These are phyloP conservation scores for Penicillium sp. DNA, from an alignment of 2,329 filamentous ascomycete genomes.

Conservation along the genomic window DNA sequence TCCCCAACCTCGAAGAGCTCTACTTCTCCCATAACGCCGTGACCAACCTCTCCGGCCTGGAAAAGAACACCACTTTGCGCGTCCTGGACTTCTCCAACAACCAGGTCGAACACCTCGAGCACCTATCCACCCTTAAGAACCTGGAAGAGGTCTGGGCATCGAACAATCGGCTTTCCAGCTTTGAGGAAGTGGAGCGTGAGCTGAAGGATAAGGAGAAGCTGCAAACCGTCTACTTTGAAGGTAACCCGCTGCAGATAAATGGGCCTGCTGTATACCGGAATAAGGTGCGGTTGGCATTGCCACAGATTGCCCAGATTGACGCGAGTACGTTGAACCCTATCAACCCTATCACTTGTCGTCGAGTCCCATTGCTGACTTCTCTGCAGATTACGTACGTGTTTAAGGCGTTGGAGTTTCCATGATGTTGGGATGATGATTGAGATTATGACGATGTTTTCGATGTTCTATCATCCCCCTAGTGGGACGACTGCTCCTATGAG, in stretches of 20 bases:
- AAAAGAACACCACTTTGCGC: constrained; percentile 64
- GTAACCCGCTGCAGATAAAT: constrained; percentile 79
- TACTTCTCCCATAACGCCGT: constrained; percentile 97
- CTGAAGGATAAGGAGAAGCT: constrained; percentile 75
- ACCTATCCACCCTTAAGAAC: constrained; percentile 65
- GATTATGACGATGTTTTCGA: constrained; percentile 2
- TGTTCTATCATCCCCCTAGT: constrained; percentile 3
- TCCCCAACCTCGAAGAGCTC: constrained; percentile 80
- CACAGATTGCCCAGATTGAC: constrained; percentile 90
- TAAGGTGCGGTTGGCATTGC: constrained; percentile 83
- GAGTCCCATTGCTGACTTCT: constrained; percentile 8
- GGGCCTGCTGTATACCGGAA: constrained; percentile 87
- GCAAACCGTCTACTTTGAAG: constrained; percentile 93
- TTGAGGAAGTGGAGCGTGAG: constrained; percentile 74
- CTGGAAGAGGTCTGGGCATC: constrained; percentile 94
- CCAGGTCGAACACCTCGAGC: constrained; percentile 70
- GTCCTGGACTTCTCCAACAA: constrained; percentile 91
- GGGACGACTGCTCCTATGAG: constrained; percentile 3
- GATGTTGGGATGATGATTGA: background rate
- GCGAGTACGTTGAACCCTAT: constrained; percentile 69
- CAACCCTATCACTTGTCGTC: background rate
- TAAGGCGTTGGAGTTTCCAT: background rate
- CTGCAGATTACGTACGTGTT: constrained; percentile 32
- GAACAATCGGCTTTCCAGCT: constrained; percentile 77
- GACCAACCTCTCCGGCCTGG: constrained; percentile 70